Evolutionary conservation across 2,329 filamentous ascomycete species (phyloP).

Genomic region (Beauveria sp.): DNA sequence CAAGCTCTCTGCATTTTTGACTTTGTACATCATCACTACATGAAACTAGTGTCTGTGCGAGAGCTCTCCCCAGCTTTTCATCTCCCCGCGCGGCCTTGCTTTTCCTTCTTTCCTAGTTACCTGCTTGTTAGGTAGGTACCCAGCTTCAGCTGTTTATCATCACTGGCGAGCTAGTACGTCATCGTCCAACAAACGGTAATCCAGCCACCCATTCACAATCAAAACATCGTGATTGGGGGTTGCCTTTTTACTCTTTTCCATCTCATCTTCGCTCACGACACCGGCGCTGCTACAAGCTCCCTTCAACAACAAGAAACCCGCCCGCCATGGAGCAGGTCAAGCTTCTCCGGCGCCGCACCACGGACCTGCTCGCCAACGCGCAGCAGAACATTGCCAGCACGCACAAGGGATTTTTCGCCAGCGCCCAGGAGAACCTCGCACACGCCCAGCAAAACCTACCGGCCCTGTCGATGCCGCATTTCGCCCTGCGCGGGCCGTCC

Average conservation of each 20-base stretch:
- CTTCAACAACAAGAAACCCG: neutral
- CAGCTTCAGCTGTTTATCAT: neutral
- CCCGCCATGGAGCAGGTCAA: slow-evolving; percentile 43
- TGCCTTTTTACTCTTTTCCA: neutral
- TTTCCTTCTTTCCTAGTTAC: neutral
- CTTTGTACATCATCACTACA: neutral
- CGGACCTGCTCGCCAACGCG: slow-evolving; percentile 39
- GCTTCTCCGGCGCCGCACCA: slow-evolving; percentile 47
- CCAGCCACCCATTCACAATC: neutral
- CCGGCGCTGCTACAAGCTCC: neutral
- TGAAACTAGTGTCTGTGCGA: neutral
- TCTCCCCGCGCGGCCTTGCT: neutral
- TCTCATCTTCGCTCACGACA: neutral
- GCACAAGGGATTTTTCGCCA: slow-evolving; percentile 35
- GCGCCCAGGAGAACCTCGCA: slow-evolving; percentile 23
- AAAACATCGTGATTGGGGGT: neutral
- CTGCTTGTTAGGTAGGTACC: neutral
- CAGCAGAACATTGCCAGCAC: slow-evolving; percentile 32
- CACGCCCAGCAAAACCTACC: slow-evolving; percentile 41
- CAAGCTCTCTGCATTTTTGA: neutral
- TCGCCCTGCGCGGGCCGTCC: neutral
- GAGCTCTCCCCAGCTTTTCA: neutral
- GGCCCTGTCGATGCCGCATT: slow-evolving; percentile 22
- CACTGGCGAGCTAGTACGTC: slow-evolving; percentile 2
- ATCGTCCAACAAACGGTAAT: neutral